These are phyloP conservation scores for Lactuca saligna DNA, from an alignment of 129 eudicot genomes.

Conservation along the genomic window DNA sequence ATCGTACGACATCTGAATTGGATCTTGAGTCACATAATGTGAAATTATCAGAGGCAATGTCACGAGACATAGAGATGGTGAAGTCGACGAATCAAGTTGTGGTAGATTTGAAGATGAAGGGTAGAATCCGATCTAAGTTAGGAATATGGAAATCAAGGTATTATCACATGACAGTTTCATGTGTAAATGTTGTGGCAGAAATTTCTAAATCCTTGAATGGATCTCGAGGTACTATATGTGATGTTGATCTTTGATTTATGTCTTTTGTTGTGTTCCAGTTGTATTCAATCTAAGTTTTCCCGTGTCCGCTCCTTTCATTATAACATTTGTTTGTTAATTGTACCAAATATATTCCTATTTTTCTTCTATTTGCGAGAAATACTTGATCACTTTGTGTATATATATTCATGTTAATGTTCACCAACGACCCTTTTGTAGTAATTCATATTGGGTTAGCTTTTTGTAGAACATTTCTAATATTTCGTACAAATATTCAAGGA, in stretches of 20 bases:
- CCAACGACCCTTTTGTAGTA: slow-evolving; percentile 5
- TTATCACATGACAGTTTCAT: slow-evolving; percentile 46
- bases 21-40: slow-evolving; percentile 41
- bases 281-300: not conserved
- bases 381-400: not conserved
- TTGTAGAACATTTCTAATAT: not conserved
- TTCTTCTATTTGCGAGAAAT: not conserved
- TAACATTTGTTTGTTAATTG: not conserved
- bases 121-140: slow-evolving; percentile 50
- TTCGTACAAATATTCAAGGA: no score
- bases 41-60: slow-evolving; percentile 29
- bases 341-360: no score
- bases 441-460: not conserved
- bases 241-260: slow-evolving; percentile 37
- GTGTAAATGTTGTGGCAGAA: slow-evolving; percentile 44
- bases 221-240: slow-evolving; percentile 32
- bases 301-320: not conserved
- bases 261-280: not conserved
- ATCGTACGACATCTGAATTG: slow-evolving; percentile 41
- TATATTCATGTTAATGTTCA: not conserved
- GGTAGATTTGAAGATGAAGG: slow-evolving; percentile 50
- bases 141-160: slow-evolving; percentile 56
- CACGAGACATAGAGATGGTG: slow-evolving; percentile 41
- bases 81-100: slow-evolving; percentile 43
- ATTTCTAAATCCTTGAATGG: slow-evolving; percentile 37